Evolutionary conservation across 805 yeast species (phyloP).

Genomic region (Yamadazyma olivae): DNA sequence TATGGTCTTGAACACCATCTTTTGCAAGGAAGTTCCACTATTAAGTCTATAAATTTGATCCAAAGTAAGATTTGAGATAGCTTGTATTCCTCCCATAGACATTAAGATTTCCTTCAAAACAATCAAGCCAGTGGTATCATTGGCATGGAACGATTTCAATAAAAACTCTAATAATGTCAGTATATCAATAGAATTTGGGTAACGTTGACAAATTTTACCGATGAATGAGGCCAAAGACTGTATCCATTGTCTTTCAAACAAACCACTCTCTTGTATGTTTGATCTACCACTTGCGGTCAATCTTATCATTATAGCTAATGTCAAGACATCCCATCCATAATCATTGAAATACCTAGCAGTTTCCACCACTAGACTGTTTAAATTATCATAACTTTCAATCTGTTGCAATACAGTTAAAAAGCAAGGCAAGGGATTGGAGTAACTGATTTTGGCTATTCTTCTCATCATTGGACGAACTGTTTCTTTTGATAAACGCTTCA

Average conservation of each 20-base stretch:
- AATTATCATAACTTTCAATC: constrained; percentile 88
- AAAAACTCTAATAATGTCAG: constrained; percentile 59
- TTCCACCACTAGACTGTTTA: constrained; percentile 72
- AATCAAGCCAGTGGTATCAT: constrained; percentile 57
- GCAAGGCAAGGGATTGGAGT: constrained; percentile 76
- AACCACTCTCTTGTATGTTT: constrained; percentile 71
- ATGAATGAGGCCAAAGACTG: constrained; percentile 78
- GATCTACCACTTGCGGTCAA: constrained; percentile 63
- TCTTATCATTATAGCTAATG: constrained; percentile 68
- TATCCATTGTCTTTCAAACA: constrained; percentile 80
- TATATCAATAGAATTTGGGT: constrained; percentile 54
- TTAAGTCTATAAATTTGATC: constrained; percentile 65
- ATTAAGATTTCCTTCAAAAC: constrained; percentile 65
- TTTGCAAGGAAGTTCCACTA: constrained; percentile 57
- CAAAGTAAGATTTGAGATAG: constrained; percentile 62
- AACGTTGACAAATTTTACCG: constrained; percentile 62
- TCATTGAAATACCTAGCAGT: constrained; percentile 72
- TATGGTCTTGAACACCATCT: constrained; percentile 54
- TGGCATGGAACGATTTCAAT: constrained; percentile 58
- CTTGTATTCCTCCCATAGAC: constrained; percentile 77
- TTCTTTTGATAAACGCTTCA: constrained; percentile 80
- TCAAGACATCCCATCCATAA: constrained; percentile 83
- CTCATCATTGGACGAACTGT: constrained; percentile 73
- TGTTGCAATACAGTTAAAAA: constrained; percentile 70
- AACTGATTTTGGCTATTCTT: constrained; percentile 66